phyloP scores from a whole-genome alignment of 306 rosid genomes.

The Glycine latifolia region DNA sequence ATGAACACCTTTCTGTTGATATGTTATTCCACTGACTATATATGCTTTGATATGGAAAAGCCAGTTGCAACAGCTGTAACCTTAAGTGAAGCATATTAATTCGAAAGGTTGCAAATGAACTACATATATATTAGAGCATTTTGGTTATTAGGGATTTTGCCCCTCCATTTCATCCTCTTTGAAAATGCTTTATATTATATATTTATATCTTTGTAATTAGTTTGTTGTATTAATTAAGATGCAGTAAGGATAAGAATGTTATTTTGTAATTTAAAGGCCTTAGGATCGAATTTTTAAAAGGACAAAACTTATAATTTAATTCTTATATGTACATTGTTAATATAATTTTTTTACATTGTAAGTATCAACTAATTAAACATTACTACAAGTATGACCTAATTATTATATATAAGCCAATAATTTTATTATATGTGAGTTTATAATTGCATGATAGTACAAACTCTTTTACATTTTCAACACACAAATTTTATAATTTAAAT shows the following conservation, averaged over 20 bases:
- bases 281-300: background rate
- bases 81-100: conserved; percentile 54
- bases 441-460: no score
- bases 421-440: no score
- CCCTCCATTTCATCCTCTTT: background rate
- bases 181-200: background rate
- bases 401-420: no score
- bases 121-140: conserved; percentile 4
- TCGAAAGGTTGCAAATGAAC: conserved; percentile 34
- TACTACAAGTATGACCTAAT: no score
- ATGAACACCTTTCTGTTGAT: conserved; percentile 42
- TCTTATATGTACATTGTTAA: no score
- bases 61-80: conserved; percentile 52
- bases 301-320: background rate
- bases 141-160: background rate
- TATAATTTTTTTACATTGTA: no score
- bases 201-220: background rate
- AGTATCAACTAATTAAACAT: no score
- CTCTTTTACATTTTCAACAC: no score
- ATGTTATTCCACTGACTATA: conserved; percentile 40
- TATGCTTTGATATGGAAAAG: conserved; percentile 37
- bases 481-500: background rate
- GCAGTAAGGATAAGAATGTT: background rate
- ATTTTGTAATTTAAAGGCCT: background rate
- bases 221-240: background rate